Base-by-base conservation (phyloP, 805 yeast genomes). In the Pichia deserticola region DNA sequence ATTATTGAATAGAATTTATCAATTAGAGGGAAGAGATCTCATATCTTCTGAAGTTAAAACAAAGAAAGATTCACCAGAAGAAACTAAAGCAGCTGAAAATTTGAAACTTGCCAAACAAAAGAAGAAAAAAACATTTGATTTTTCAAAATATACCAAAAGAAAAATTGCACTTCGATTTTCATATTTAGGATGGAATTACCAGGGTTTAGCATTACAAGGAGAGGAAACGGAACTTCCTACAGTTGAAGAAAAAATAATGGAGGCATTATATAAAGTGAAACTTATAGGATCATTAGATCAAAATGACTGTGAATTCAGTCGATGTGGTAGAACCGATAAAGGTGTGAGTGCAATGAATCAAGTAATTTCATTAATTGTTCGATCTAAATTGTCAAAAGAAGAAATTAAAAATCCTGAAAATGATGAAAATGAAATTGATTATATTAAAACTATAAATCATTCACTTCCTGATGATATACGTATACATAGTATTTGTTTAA, bases 341-440 rank as follows among this genome's bases (percentile, higher is more conserved):
- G 98, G 97, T n/a, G 98, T 92, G 12, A 87, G 96, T 69, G 99
- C 99, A 0, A 79, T 93, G 84, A 86, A 88, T 55, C 99, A 93
- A 66, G 98, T 93, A 3, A 84, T 93, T 5, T 83, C 96, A 0
- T 68, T 93, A 37, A 67, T 72, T 13, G 82, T 92, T 30, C 74
- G 99, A 56, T 88, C 97, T 0, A 71, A 72, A 27, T 66, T 93
- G 39, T 61, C 79, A 0, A 57, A 59, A 1, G 90, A 84, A 42
- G 86, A 88, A 45, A 89, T 89, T 54, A 20, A 43, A 10, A 74
- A 78, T 50, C 72, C 79, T 0, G 65, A 49, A 0, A 77, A 75
- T 58, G 97, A 93, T 62, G 48, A 34, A 1, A 72, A 69, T 52
- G 99, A 92, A 62, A 65, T 90, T 3, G 86, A 89, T 51, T 93